Evolutionary conservation across 2,329 filamentous ascomycete genomes (phyloP).

Genomic region (Chaetomiaceae sp.): DNA sequence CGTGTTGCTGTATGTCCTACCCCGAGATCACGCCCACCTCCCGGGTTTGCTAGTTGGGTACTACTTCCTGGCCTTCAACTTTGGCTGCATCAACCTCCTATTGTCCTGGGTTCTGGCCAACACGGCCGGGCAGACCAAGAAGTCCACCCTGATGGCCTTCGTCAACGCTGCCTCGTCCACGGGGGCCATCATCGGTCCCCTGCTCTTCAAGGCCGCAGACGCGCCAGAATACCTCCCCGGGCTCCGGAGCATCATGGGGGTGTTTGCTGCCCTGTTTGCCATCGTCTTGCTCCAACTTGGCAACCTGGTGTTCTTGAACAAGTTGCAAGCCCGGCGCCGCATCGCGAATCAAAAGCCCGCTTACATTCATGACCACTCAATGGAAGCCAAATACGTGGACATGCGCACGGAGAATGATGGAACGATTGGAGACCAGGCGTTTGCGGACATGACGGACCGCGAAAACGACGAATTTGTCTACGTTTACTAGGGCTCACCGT

Average conservation of each 20-base stretch:
- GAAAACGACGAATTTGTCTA: slow-evolving; percentile 66
- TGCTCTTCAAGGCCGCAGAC: slow-evolving; percentile 55
- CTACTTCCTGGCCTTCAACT: slow-evolving; percentile 62
- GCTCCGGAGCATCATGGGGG: slow-evolving; percentile 49
- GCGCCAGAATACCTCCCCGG: slow-evolving; percentile 56
- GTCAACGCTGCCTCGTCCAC: slow-evolving; percentile 58
- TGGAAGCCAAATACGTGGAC: slow-evolving; percentile 48
- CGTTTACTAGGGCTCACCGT: slow-evolving; percentile 52
- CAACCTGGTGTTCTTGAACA: slow-evolving; percentile 54
- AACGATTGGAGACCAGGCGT: slow-evolving; percentile 44
- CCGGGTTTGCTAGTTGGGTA: slow-evolving; percentile 54
- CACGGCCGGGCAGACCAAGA: slow-evolving; percentile 54
- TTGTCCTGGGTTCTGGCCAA: slow-evolving; percentile 67
- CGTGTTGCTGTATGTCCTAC: slow-evolving; percentile 51
- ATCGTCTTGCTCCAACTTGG: slow-evolving; percentile 49
- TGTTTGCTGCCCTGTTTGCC: slow-evolving; percentile 49
- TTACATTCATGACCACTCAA: slow-evolving; percentile 54
- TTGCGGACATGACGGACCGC: slow-evolving; percentile 58
- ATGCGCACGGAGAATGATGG: slow-evolving; percentile 19
- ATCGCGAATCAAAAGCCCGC: slow-evolving; percentile 57
- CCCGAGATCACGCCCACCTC: slow-evolving; percentile 38
- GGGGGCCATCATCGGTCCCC: slow-evolving; percentile 63
- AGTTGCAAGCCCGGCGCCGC: slow-evolving; percentile 48
- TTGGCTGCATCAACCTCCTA: slow-evolving; percentile 60
- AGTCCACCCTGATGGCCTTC: slow-evolving; percentile 57